Evolutionary conservation across 305 asterid genomes (phyloP).

Genomic region (Solanum hybrid): DNA sequence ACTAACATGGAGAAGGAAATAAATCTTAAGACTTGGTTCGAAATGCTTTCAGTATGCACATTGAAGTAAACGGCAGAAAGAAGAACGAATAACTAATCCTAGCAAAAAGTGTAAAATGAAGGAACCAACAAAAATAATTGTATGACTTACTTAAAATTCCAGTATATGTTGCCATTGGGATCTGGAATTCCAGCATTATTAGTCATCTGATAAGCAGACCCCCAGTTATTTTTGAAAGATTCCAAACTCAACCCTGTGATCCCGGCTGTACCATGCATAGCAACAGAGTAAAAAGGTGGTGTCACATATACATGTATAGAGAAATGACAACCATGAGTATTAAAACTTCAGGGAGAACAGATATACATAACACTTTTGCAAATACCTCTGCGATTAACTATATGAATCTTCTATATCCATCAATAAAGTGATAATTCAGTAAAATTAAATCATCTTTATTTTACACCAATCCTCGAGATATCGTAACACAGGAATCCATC

Average conservation of each 20-base stretch:
- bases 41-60: not conserved
- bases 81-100: not conserved
- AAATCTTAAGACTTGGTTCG: not conserved
- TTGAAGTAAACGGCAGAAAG: not conserved
- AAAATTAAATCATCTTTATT: not conserved
- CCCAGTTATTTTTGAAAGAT: slow-evolving; percentile 79
- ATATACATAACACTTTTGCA: not conserved
- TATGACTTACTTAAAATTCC: slow-evolving; percentile 69
- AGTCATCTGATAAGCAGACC: slow-evolving; percentile 67
- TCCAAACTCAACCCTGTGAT: slow-evolving; percentile 78
- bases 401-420: not conserved
- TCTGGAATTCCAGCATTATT: slow-evolving; percentile 98
- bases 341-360: not conserved
- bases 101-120: not conserved
- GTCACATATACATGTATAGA: not conserved
- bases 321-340: not conserved
- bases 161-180: slow-evolving; percentile 64
- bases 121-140: not conserved
- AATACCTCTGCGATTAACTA: not conserved
- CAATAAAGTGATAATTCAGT: not conserved
- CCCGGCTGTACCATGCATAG: slow-evolving; percentile 54
- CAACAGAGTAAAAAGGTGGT: not conserved
- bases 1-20: slow-evolving; percentile 31
- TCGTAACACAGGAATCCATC: not conserved
- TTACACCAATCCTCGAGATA: not conserved